Conservation (phyloP, 768 basidiomycete genomes). For the Naganishia vaughanmartiniae region DNA sequence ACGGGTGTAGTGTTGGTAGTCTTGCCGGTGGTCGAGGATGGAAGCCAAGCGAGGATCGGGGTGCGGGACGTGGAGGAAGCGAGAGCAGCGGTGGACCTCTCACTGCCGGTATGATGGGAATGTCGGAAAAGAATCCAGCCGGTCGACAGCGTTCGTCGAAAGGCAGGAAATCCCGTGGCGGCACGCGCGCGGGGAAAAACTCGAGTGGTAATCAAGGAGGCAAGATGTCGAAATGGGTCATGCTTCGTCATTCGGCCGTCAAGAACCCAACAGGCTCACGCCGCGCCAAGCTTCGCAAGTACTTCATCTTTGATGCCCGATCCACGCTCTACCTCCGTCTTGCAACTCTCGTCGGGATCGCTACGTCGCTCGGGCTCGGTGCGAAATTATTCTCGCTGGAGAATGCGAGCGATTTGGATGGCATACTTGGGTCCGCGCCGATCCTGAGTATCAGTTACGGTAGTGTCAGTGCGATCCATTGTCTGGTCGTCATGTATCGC, state of each 20-base stretch:
- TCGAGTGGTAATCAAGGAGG: neutral
- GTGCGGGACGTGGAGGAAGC: neutral
- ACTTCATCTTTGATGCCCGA: conserved; percentile 31
- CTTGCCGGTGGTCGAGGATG: conserved; percentile 1
- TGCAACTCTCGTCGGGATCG: neutral
- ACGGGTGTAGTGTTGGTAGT: conserved; percentile 32
- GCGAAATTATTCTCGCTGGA: conserved; percentile 37
- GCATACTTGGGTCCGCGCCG: conserved; percentile 47
- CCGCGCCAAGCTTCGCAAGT: conserved; percentile 18
- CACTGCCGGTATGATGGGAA: neutral
- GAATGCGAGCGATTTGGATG: conserved; percentile 35
- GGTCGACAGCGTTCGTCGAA: neutral
- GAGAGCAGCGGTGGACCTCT: conserved; percentile 8
- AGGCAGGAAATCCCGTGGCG: neutral
- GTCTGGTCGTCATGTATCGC: conserved; percentile 46
- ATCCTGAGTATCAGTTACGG: conserved; percentile 47
- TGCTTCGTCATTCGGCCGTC: conserved; percentile 16
- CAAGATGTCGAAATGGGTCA: conserved; percentile 20
- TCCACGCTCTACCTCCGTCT: conserved; percentile 27
- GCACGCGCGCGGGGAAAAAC: neutral
- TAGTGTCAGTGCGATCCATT: conserved; percentile 43
- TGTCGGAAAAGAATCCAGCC: neutral
- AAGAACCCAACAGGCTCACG: conserved; percentile 20
- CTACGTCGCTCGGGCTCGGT: conserved; percentile 32
- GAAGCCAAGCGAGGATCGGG: neutral